Conservation (phyloP, 306 rosid species). For the Gastrolobium bilobum region DNA sequence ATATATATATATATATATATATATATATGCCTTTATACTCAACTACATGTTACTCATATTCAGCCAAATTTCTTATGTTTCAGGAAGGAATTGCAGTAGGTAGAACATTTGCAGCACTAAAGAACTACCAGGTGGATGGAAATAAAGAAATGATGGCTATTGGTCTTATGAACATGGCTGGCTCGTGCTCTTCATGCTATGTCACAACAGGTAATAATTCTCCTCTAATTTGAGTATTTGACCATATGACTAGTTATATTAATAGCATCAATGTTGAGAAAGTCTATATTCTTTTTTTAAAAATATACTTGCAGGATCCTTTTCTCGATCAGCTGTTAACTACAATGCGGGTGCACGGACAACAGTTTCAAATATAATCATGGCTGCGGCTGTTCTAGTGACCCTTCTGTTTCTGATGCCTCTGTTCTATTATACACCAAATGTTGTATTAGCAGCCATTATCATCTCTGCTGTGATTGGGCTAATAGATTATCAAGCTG, state of each 20-base stretch:
- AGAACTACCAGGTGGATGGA: slow-evolving; percentile 97
- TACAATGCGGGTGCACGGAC: slow-evolving; percentile 93
- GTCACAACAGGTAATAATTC: slow-evolving; percentile 77
- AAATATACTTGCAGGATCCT: slow-evolving; percentile 72
- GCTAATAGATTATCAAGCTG: slow-evolving; percentile 78
- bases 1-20: slow-evolving; percentile 15
- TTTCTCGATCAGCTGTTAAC: slow-evolving; percentile 94
- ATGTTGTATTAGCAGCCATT: slow-evolving; percentile 86
- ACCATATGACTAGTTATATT: slow-evolving; percentile 17
- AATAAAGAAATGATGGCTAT: slow-evolving; percentile 99
- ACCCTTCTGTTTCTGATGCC: slow-evolving; percentile 95
- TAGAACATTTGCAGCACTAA: slow-evolving; percentile 88
- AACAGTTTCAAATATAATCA: slow-evolving; percentile 79
- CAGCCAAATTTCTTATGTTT: slow-evolving; percentile 12
- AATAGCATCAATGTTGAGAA: slow-evolving; percentile 35
- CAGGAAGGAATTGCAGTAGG: slow-evolving; percentile 99
- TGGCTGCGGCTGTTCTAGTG: slow-evolving; percentile 92
- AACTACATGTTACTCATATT: slow-evolving; percentile 23
- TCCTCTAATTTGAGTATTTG: slow-evolving; percentile 33
- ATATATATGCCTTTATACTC: neutral
- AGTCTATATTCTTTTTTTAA: neutral
- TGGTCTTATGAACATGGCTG: slow-evolving; percentile 92
- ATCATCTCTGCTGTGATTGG: slow-evolving; percentile 93
- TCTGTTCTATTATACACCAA: slow-evolving; percentile 89
- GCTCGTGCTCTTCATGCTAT: slow-evolving; percentile 91